Conservation (phyloP, 2,329 filamentous ascomycete genomes). For the Beauveria australis region DNA sequence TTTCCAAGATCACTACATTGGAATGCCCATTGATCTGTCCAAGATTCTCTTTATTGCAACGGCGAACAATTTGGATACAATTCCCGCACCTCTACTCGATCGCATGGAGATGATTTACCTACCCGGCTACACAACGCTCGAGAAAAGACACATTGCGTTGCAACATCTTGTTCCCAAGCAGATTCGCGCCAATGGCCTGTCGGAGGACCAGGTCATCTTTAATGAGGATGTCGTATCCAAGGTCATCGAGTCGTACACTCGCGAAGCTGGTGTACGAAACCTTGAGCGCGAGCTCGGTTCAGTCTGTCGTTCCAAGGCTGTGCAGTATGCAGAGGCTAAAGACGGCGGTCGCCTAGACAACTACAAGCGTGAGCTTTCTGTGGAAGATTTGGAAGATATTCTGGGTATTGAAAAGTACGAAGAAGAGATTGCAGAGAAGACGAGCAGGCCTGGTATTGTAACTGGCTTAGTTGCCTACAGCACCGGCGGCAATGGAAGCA, state of each 20-base stretch:
- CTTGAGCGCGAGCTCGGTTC: conserved; percentile 92
- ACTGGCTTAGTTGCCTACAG: conserved; percentile 94
- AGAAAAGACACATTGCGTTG: conserved; percentile 91
- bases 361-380: conserved; percentile 66
- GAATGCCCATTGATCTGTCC: conserved; percentile 89
- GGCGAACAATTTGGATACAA: conserved; percentile 89
- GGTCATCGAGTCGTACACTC: conserved; percentile 93
- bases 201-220: conserved; percentile 65
- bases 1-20: conserved; percentile 94
- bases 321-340: conserved; percentile 85
- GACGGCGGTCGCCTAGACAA: conserved; percentile 59
- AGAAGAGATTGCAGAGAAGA: conserved; percentile 88
- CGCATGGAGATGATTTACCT: conserved; percentile 95
- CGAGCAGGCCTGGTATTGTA: conserved; percentile 78
- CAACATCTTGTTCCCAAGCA: conserved; percentile 96
- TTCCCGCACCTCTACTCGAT: conserved; percentile 86
- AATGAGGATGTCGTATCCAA: conserved; percentile 82
- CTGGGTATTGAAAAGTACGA: conserved; percentile 90
- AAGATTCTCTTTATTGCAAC: conserved; percentile 98
- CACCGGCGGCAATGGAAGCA: conserved; percentile 85
- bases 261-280: conserved; percentile 91
- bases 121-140: conserved; percentile 90
- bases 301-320: conserved; percentile 89
- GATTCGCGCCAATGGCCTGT: conserved; percentile 79
- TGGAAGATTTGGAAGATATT: conserved; percentile 81